A percentile compares a stretch with the other conserved stretches of the same genome.
Evolutionary conservation across 257 asterid genomes (phyloP).

Genomic region (Scutellaria minor): DNA sequence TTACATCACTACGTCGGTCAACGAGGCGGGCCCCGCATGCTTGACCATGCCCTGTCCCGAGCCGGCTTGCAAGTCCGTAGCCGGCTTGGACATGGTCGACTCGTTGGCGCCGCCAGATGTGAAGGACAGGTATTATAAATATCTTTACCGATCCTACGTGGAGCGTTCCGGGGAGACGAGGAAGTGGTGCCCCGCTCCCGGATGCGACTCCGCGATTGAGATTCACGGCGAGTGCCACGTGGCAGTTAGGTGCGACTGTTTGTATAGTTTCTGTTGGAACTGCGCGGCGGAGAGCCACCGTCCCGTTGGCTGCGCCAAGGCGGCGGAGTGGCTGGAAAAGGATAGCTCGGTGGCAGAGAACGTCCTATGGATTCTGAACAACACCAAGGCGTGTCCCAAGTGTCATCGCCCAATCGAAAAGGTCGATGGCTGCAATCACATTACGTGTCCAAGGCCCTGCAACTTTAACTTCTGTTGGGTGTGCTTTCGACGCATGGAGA

Average conservation of each 20-base stretch:
- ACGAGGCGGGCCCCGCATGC: constrained; percentile 46
- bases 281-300: constrained; percentile 48
- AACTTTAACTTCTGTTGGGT: constrained; percentile 1
- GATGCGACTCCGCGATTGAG: constrained; percentile 42
- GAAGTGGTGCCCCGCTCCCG: constrained; percentile 54
- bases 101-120: constrained; percentile 18
- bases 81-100: constrained; percentile 34
- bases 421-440: not conserved
- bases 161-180: constrained; percentile 15
- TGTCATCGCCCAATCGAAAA: constrained; percentile 6
- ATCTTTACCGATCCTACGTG: constrained; percentile 37
- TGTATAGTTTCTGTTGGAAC: constrained; percentile 43
- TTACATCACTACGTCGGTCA: constrained; percentile 25
- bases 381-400: constrained; percentile 49
- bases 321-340: constrained; percentile 38
- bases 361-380: constrained; percentile 35
- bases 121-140: constrained; percentile 24
- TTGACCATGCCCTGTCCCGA: constrained; percentile 44
- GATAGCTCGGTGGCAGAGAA: constrained; percentile 30
- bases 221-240: constrained; percentile 29
- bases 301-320: constrained; percentile 44
- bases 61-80: constrained; percentile 17
- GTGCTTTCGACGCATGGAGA: no score
- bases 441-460: not conserved
- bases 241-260: constrained; percentile 34